Conservation (phyloP, 139 green algal genomes). For the Chlorella sorokiniana region DNA sequence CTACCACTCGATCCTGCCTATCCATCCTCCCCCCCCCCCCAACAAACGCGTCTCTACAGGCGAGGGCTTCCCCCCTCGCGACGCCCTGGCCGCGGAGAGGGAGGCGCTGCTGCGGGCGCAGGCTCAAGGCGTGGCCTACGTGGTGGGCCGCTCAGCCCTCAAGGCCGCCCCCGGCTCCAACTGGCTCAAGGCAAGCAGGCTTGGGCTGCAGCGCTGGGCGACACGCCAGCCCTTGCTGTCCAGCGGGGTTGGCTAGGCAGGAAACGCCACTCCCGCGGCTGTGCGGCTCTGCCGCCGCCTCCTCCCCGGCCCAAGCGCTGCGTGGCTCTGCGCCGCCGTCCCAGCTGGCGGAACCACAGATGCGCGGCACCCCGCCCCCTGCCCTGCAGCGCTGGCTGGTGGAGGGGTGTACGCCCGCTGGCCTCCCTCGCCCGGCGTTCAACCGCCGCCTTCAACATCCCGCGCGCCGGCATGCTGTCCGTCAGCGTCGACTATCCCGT, state of each 20-base stretch:
- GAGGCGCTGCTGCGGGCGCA: conserved; percentile 3
- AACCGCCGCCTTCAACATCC: neutral
- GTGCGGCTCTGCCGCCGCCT: no score
- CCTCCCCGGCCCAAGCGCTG: no score
- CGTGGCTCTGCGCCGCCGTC: no score
- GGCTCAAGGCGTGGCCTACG: neutral
- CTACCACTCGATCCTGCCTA: no score
- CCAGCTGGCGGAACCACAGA: no score
- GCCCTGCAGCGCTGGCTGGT: neutral
- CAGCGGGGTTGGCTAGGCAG: no score
- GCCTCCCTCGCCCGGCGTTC: neutral
- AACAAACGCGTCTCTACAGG: no score
- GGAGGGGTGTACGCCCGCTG: neutral
- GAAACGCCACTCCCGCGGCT: no score
- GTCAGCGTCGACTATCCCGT: neutral
- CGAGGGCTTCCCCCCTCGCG: no score
- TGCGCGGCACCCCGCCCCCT: neutral
- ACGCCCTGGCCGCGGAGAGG: neutral
- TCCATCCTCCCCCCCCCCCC: no score
- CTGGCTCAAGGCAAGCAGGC: conserved; percentile 10
- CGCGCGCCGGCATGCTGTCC: neutral
- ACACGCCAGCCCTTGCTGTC: no score
- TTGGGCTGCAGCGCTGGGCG: no score
- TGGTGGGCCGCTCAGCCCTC: neutral
- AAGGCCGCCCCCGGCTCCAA: neutral